phyloP scores from a whole-genome alignment of 1,284 basidiomycete genomes.

The Spongispora temasekensis region DNA sequence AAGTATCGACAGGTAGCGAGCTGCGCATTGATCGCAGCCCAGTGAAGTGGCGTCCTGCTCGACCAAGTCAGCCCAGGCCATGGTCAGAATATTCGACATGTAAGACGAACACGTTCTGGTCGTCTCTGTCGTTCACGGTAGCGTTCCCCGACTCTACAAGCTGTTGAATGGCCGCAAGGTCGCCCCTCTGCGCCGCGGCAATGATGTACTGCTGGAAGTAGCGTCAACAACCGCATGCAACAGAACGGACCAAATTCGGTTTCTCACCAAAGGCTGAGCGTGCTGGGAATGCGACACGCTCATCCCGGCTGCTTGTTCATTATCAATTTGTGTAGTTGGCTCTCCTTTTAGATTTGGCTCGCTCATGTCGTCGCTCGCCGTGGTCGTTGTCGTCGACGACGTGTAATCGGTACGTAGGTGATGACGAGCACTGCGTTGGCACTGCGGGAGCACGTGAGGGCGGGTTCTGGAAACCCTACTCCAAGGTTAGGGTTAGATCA shows the following conservation, averaged over 20 bases:
- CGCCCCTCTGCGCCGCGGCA: conserved; percentile 85
- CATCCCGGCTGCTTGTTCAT: conserved; percentile 34
- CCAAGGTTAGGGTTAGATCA: conserved; percentile 31
- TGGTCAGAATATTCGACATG: not conserved
- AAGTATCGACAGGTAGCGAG: conserved; percentile 77
- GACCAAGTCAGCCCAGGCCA: conserved; percentile 10
- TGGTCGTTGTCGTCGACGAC: conserved; percentile 15
- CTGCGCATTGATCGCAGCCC: conserved; percentile 96
- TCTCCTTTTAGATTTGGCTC: conserved; percentile 32
- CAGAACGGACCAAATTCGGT: not conserved
- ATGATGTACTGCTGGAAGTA: conserved; percentile 63
- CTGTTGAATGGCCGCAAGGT: conserved; percentile 65
- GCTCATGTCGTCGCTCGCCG: conserved; percentile 32
- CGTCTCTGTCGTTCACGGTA: conserved; percentile 79
- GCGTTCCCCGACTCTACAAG: conserved; percentile 77
- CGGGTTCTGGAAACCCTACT: conserved; percentile 24
- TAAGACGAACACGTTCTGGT: conserved; percentile 74
- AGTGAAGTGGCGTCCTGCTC: conserved; percentile 81
- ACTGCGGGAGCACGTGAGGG: conserved; percentile 13
- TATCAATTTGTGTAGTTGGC: conserved; percentile 34
- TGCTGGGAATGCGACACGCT: conserved; percentile 28
- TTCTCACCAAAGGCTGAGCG: conserved; percentile 24
- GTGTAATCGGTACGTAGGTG: too few species aligned
- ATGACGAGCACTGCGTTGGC: too few species aligned
- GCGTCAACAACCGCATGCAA: conserved; percentile 11